Percentiles rank a stretch among this genome's conserved stretches.
phyloP scores from a whole-genome alignment of 306 rosid species.

The Ormosia semicastrata region DNA sequence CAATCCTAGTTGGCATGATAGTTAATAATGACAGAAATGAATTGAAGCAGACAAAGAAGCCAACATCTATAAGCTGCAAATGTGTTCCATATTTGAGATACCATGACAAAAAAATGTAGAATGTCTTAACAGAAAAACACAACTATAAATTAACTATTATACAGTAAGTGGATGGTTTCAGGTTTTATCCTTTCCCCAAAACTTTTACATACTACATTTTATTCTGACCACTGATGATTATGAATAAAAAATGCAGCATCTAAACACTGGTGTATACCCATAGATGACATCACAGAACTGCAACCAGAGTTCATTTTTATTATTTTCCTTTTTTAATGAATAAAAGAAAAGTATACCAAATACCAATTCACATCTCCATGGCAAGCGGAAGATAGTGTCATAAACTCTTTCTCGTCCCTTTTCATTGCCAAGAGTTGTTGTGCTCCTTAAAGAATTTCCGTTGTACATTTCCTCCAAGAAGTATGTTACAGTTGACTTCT shows the following conservation, averaged over 20 bases:
- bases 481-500: constrained; percentile 67
- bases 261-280: constrained; percentile 15
- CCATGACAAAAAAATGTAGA: constrained; percentile 28
- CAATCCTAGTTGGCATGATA: constrained; percentile 86
- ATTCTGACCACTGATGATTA: background rate
- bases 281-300: constrained; percentile 26
- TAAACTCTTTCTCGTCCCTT: constrained; percentile 92
- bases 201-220: background rate
- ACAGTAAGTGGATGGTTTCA: background rate
- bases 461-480: constrained; percentile 82
- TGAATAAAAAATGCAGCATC: constrained; percentile 12
- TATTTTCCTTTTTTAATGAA: background rate
- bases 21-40: constrained; percentile 95
- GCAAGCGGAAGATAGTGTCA: constrained; percentile 93
- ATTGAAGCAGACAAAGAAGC: constrained; percentile 95
- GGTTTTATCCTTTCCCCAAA: background rate
- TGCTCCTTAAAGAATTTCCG: constrained; percentile 85
- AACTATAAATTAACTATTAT: background rate
- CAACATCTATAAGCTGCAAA: constrained; percentile 96
- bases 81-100: constrained; percentile 34
- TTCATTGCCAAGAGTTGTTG: constrained; percentile 85
- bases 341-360: constrained; percentile 13
- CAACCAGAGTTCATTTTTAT: background rate
- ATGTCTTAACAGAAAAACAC: constrained; percentile 20
- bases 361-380: constrained; percentile 99